Evolutionary conservation across 345 rosid genomes (phyloP).

Genomic region (Cardiospermum halicacabum): DNA sequence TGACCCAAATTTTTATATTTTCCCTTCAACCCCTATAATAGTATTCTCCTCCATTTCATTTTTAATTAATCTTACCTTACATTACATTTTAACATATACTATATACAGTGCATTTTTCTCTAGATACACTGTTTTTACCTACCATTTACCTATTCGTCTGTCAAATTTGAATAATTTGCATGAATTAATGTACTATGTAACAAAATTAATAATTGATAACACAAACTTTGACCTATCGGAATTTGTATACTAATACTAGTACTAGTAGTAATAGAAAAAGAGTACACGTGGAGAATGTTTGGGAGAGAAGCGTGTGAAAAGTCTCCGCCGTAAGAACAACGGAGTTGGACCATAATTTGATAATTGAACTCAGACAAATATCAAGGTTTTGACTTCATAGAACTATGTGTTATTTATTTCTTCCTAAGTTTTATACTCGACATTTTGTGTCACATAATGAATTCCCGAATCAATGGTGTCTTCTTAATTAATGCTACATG

Average conservation of each 20-base stretch:
- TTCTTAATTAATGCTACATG: neutral
- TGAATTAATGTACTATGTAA: no score
- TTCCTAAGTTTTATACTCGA: neutral
- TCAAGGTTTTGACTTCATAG: constrained; percentile 31
- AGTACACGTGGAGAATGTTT: constrained; percentile 27
- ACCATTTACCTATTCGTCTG: no score
- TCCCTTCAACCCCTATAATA: neutral
- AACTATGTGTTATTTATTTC: constrained; percentile 10
- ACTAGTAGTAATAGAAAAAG: neutral
- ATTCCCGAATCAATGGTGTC: neutral
- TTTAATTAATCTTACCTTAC: no score
- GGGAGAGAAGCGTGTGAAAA: neutral
- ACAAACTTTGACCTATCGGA: no score
- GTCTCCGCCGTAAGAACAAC: constrained; percentile 51
- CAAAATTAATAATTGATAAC: no score
- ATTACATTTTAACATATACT: no score
- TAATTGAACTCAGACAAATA: constrained; percentile 10
- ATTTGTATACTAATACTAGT: no score
- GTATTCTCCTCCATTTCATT: no score
- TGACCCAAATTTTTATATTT: neutral
- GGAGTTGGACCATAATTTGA: constrained; percentile 17
- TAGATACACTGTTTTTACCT: no score
- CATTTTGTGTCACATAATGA: neutral
- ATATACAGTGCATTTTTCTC: no score
- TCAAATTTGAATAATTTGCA: no score